phyloP scores from a whole-genome alignment of 176 grass and related monocot species.

The Olyra latifolia region DNA sequence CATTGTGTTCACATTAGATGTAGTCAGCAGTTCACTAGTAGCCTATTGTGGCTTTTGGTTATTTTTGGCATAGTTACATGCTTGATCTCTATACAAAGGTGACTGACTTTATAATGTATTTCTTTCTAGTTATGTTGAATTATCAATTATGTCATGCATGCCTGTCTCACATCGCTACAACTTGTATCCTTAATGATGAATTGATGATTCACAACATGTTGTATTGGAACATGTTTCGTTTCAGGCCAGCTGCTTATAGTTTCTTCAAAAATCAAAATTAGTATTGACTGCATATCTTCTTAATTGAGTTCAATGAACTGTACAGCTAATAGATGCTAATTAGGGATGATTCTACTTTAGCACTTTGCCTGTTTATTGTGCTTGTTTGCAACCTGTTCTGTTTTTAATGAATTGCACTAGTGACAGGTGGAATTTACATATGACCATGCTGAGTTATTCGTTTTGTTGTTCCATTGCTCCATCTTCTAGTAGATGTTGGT shows the following conservation, averaged over 20 bases:
- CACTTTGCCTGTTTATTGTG: not conserved
- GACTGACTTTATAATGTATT: not conserved
- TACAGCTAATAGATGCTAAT: not conserved
- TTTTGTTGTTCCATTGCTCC: not conserved
- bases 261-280: not conserved
- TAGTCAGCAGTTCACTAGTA: not conserved
- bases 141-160: conserved; percentile 3
- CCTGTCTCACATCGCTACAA: not conserved
- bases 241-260: not conserved
- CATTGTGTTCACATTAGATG: not conserved
- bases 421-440: not conserved
- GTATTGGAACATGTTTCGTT: not conserved
- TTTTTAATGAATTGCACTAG: not conserved
- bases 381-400: not conserved
- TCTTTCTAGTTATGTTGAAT: not conserved
- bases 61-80: not conserved
- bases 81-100: not conserved
- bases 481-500: not conserved
- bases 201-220: not conserved
- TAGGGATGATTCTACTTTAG: not conserved
- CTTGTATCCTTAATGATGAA: not conserved
- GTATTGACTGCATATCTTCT: not conserved
- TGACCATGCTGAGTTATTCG: not conserved
- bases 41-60: not conserved
- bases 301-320: not conserved